A percentile compares a stretch with the other conserved stretches of the same genome.
These are phyloP conservation scores for Vitis hybrid DNA, from an alignment of 177 flowering plant genomes.

Conservation along the genomic window DNA sequence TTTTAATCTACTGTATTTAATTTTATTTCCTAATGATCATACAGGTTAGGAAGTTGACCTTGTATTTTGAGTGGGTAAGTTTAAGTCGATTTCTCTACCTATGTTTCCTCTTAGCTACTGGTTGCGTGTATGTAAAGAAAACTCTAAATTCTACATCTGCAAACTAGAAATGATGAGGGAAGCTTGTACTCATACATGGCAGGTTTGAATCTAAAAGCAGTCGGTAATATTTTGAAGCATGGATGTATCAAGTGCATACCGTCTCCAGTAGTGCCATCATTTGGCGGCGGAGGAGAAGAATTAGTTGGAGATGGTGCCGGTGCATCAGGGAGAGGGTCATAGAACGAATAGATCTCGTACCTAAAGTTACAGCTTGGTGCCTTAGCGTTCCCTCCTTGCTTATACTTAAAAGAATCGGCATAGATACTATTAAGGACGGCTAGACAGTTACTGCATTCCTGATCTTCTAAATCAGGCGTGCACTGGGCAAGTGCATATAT, in stretches of 20 bases:
- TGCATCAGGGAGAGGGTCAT: neutral
- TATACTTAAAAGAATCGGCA: constrained; percentile 2
- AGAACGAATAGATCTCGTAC: constrained; percentile 8
- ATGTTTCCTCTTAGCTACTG: no score
- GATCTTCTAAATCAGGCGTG: constrained; percentile 16
- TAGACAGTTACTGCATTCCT: constrained; percentile 24
- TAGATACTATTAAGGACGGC: neutral
- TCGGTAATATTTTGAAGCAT: neutral
- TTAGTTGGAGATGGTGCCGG: neutral
- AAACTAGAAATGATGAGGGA: no score
- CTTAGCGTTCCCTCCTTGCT: constrained; percentile 11
- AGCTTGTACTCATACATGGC: no score
- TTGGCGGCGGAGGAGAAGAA: neutral
- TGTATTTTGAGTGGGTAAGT: no score
- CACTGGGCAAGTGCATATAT: constrained; percentile 35
- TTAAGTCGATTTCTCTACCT: no score
- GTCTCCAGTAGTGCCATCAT: neutral
- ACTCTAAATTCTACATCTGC: no score
- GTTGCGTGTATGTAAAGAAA: no score
- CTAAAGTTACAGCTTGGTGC: constrained; percentile 13
- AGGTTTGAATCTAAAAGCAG: neutral
- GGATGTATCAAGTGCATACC: neutral
- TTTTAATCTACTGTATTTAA: no score
- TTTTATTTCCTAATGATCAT: no score
- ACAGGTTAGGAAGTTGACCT: no score